Evolutionary conservation across 345 rosid genomes (phyloP).

Genomic region (Toxicodendron radicans): DNA sequence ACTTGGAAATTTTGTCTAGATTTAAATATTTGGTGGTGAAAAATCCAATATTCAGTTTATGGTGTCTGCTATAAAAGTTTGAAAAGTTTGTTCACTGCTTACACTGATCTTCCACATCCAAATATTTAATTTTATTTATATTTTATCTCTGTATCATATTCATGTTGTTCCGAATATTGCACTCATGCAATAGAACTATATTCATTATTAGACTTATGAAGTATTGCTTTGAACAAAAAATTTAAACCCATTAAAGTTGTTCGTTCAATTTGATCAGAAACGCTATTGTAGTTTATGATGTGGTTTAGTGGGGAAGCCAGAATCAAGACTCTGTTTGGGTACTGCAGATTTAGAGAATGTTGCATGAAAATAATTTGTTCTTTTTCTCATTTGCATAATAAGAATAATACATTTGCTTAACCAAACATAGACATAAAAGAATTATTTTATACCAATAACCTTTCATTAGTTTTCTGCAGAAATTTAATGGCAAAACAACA

Average conservation of each 20-base stretch:
- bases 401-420: not conserved
- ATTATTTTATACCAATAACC: not conserved
- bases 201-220: no score
- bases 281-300: not conserved
- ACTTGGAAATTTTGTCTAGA: not conserved
- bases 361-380: not conserved
- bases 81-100: constrained; percentile 1
- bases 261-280: not conserved
- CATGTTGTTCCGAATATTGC: not conserved
- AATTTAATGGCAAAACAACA: constrained; percentile 94
- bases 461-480: constrained; percentile 37
- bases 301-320: not conserved
- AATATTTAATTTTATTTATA: no score
- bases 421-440: not conserved
- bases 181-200: no score
- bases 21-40: not conserved
- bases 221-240: no score
- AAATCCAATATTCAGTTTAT: not conserved
- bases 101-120: no score
- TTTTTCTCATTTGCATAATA: not conserved
- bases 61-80: not conserved
- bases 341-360: not conserved
- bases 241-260: not conserved
- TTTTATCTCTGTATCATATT: not conserved
- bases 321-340: not conserved